Evolutionary conservation across 768 basidiomycete genomes (phyloP), one percentile per base, ranked within the genome.

Genomic region (Hericium erinaceus): DNA sequence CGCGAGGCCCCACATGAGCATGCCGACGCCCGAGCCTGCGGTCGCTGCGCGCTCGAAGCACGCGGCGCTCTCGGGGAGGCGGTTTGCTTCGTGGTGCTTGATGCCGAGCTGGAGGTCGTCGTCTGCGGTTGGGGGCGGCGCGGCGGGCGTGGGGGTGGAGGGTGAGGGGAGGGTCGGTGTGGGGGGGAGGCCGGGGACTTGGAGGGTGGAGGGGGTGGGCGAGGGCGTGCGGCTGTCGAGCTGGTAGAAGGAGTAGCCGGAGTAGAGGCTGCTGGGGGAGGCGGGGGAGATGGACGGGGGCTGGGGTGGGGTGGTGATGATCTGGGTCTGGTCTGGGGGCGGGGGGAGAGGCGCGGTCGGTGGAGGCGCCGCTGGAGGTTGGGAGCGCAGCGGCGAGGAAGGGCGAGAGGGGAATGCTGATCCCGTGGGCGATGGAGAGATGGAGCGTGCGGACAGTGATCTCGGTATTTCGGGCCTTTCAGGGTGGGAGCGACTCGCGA

Each of bases 1-100:
- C 33, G 90, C 76, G 44, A 95, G 73, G 0, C 92, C 93, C 80
- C 88, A 94, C 89, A 95, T 92, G 58, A 95, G 70, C 91, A 93
- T 94, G 16, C 93, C 93, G 4, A 91, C 83, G 2, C 86, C 87
- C 65, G 88, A 92, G 1, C 91, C 93, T 1, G 92, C 92, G 53
- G 81, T 74, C 11, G 90, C 90, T 49, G 84, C 82, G 70, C 78
- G 79, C 72, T 92, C 89, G 66, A 92, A 92, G 68, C 76, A 89
- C 24, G 68, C 66, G 0, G 88, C 89, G 11, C 85, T 85, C 64
- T 89, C 86, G 48, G 67, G 66, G 4, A 92, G 74, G 46, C 81
- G 76, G 67, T 90, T 85, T 33, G 83, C 80, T 69, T 91, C 85
- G 64, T 92, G 90, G 66, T 83, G 81, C 61, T 79, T 77, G 61